Evolutionary conservation across 306 rosid genomes (phyloP), one percentile per base, ranked within the genome.

Genomic region (Begonia peltatifolia): DNA sequence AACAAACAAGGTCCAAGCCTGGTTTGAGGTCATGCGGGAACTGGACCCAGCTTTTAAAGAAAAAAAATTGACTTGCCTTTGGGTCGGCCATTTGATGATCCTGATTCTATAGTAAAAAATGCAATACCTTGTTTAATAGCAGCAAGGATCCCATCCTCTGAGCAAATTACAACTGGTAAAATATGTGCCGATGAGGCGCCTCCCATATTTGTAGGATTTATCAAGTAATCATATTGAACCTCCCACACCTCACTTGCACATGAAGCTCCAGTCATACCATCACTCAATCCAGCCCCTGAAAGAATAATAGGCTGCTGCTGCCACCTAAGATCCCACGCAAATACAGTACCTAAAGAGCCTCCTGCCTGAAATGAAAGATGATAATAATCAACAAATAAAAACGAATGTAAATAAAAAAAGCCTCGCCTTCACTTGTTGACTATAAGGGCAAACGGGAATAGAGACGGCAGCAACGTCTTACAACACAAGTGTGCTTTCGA

Each of bases 191-290:
- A 86, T 41, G 95, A 76, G 58, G 72, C 52, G 74, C 75, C 81
- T 54, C 71, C 74, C 14, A 48, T 14, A 25, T 70, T 73, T 12
- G 71, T 14, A 62, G 89, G 63, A 75, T 74, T 82, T 12, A 75
- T 64, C 63, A 72, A 61, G 42, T 72, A 72, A 60, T 89, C 97
- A 64, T 82, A 89, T 52, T 76, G 97, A 65, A 83, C 94, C 76
- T 89, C 97, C 97, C 97, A 89, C 63, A 89, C 85, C 87, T 89
- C 97, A 63, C 97, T 89, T 71, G 82, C 94, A 55, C 77, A 80
- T 42, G 83, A 67, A 16, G 81, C 67, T 54, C 52, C 81, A 30
- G 61, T 70, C 59, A 14, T 64, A 15, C 52, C 22, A 53, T 78
- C 70, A 42, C 76, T 82, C 54, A 74, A 67, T 35, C 78, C 94